Conservation (phyloP, 2,329 filamentous ascomycete genomes). For the Nakataea oryzae region DNA sequence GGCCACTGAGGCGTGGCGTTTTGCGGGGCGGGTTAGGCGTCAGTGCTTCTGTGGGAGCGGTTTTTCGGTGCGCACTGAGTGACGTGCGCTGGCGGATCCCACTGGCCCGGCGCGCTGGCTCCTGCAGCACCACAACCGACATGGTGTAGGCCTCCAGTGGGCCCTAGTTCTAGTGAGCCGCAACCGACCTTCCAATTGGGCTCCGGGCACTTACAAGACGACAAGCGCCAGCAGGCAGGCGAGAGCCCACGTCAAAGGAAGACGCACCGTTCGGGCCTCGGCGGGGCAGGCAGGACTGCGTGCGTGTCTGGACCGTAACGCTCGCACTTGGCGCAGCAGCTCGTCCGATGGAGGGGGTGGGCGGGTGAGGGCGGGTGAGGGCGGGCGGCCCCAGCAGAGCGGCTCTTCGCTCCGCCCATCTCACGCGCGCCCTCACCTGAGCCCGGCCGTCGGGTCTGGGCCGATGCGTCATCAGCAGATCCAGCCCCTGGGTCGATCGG, state of each 20-base stretch:
- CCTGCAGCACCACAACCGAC: too few relatives aligned
- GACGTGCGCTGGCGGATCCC: not conserved
- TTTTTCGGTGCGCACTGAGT: too few relatives aligned
- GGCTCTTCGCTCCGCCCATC: too few relatives aligned
- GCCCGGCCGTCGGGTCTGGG: not conserved
- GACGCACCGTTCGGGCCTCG: not conserved
- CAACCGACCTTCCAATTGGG: not conserved
- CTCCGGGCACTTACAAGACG: not conserved
- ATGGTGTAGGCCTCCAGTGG: too few relatives aligned
- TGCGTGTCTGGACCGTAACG: not conserved
- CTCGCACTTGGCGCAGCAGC: too few relatives aligned
- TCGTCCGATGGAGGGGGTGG: not conserved
- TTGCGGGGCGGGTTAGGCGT: too few relatives aligned
- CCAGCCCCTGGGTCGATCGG: not conserved
- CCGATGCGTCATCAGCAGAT: not conserved
- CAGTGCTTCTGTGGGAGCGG: too few relatives aligned
- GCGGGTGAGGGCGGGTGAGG: too few relatives aligned
- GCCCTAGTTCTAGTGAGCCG: not conserved
- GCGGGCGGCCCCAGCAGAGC: too few relatives aligned
- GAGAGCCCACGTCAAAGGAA: not conserved
- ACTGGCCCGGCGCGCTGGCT: too few relatives aligned
- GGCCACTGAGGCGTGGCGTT: too few relatives aligned
- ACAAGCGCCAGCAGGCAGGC: not conserved
- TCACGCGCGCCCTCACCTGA: not conserved
- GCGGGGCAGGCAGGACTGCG: not conserved